Evolutionary conservation across 106 monocot species (phyloP).

Genomic region (Allium cepa): DNA sequence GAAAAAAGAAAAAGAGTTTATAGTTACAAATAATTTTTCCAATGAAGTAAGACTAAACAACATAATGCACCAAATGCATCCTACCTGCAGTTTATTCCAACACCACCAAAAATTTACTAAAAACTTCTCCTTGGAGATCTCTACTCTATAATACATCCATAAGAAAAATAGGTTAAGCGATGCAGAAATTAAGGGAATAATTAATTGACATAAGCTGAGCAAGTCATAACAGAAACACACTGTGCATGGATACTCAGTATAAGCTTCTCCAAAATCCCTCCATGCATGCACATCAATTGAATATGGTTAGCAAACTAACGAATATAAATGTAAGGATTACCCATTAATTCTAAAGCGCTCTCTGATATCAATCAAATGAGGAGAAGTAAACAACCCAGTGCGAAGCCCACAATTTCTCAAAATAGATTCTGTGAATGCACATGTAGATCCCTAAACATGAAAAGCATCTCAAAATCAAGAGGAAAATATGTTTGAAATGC

Average conservation of each 20-base stretch:
- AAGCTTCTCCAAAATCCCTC: no score
- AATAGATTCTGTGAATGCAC: conserved; percentile 84
- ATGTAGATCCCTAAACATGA: conserved; percentile 72
- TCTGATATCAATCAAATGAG: conserved; percentile 85
- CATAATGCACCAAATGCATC: background rate
- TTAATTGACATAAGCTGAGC: no score
- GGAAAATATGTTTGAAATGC: background rate
- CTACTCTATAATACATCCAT: conserved; percentile 31
- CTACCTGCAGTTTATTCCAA: conserved; percentile 74
- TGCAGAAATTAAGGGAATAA: no score
- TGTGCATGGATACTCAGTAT: no score
- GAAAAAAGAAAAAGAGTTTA: conserved; percentile 2
- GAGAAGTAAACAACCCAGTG: conserved; percentile 90
- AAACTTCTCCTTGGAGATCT: conserved; percentile 88
- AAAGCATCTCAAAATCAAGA: background rate
- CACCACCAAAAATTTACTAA: conserved; percentile 95
- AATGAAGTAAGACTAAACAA: background rate
- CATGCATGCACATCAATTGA: no score
- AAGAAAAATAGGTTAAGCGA: background rate
- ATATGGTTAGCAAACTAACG: no score
- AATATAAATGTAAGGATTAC: conserved; percentile 26
- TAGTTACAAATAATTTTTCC: background rate
- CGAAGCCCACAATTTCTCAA: conserved; percentile 71
- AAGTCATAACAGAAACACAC: no score
- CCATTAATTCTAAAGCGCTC: conserved; percentile 85